phyloP scores from a whole-genome alignment of 2,329 filamentous ascomycete species.

The Monosporascus sp. region DNA sequence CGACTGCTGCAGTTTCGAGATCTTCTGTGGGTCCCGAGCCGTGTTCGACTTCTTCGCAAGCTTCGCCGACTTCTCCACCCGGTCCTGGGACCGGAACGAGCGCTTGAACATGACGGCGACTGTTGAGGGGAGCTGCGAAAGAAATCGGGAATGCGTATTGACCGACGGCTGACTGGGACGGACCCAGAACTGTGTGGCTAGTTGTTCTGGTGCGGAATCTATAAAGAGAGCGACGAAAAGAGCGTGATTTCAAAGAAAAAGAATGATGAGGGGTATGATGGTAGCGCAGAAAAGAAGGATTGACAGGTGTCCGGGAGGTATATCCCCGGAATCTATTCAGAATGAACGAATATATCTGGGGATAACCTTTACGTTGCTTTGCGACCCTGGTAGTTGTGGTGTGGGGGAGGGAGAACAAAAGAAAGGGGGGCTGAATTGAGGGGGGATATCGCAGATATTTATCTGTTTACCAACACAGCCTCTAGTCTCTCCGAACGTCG shows the following conservation, averaged over 20 bases:
- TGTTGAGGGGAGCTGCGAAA: slow-evolving; percentile 20
- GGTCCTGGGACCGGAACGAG: slow-evolving; percentile 78
- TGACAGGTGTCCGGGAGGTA: slow-evolving; percentile 47
- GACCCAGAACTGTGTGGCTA: slow-evolving; percentile 4
- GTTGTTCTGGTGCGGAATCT: slow-evolving; percentile 8
- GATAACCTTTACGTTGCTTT: slow-evolving; percentile 49
- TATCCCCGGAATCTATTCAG: slow-evolving; percentile 28
- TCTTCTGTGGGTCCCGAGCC: slow-evolving; percentile 68
- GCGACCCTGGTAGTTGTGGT: slow-evolving; percentile 52
- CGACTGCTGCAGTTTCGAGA: slow-evolving; percentile 80
- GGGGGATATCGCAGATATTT: slow-evolving; percentile 33
- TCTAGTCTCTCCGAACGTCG: neutral
- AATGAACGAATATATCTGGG: slow-evolving; percentile 43
- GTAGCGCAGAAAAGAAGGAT: slow-evolving; percentile 39
- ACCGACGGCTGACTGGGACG: slow-evolving; percentile 19
- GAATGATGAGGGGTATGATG: slow-evolving; percentile 26
- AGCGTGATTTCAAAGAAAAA: slow-evolving; percentile 34
- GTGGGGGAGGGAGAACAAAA: slow-evolving; percentile 47
- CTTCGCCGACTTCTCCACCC: slow-evolving; percentile 83
- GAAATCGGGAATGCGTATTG: slow-evolving; percentile 26
- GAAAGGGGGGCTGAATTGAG: slow-evolving; percentile 32
- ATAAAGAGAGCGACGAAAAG: slow-evolving; percentile 48
- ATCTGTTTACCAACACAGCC: slow-evolving; percentile 15
- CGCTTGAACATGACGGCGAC: slow-evolving; percentile 78
- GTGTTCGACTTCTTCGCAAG: slow-evolving; percentile 60